These are phyloP conservation scores for Candida pseudoglaebosa DNA, from an alignment of 805 yeast genomes.

Conservation along the genomic window DNA sequence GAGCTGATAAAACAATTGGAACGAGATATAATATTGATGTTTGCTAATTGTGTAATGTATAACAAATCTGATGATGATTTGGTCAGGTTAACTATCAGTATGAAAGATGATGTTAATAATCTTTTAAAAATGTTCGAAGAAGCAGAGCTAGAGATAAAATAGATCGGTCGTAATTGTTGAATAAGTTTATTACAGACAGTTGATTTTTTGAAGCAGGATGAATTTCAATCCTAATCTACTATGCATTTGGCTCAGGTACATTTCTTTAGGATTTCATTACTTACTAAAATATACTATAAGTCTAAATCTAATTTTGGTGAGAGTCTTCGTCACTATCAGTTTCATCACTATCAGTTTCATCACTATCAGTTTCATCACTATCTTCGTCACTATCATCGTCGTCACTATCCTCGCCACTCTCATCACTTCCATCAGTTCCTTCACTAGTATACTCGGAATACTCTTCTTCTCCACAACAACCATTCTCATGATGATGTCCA, in stretches of 20 bases:
- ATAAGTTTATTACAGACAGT: neutral
- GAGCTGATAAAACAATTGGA: constrained; percentile 61
- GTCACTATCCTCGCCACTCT: neutral
- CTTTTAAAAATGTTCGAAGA: constrained; percentile 58
- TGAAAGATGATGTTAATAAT: constrained; percentile 64
- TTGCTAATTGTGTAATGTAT: constrained; percentile 81
- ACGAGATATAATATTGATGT: constrained; percentile 69
- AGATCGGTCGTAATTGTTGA: neutral
- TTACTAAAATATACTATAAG: too few species aligned
- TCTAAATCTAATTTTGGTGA: too few species aligned
- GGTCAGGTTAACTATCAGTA: constrained; percentile 58
- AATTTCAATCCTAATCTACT: too few species aligned
- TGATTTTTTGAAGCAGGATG: neutral
- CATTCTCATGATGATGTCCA: constrained; percentile 16
- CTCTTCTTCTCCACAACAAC: constrained; percentile 3
- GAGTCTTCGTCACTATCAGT: too few species aligned
- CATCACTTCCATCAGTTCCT: neutral
- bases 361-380: constrained; percentile 1
- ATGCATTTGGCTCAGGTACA: too few species aligned
- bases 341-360: constrained; percentile 2
- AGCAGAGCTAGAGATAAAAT: constrained; percentile 31
- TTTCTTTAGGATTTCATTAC: too few species aligned
- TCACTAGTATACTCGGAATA: neutral
- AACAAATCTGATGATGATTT: constrained; percentile 64
- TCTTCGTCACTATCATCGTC: neutral